phyloP scores from a whole-genome alignment of 1,284 basidiomycete species.

The Phylloporus sp. region DNA sequence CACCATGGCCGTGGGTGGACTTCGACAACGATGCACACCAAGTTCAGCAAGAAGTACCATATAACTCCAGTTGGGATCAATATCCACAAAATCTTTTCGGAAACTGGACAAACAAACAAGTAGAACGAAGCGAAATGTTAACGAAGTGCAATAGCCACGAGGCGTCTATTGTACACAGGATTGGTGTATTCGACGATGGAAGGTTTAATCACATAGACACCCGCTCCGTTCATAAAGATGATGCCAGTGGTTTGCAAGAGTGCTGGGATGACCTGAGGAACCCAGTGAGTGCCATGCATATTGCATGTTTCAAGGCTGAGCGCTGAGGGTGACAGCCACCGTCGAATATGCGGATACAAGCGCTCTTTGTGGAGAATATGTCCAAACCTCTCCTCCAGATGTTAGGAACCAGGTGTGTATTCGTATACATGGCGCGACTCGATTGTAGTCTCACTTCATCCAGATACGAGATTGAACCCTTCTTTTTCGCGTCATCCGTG shows the following conservation, averaged over 20 bases:
- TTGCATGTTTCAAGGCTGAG: constrained; percentile 5
- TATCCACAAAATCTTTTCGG: constrained; percentile 53
- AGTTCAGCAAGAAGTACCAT: not conserved
- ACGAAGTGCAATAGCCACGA: constrained; percentile 25
- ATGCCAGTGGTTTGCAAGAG: constrained; percentile 2
- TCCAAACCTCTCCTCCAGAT: constrained; percentile 52
- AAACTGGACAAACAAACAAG: constrained; percentile 53
- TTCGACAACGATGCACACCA: constrained; percentile 22
- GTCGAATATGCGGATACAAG: constrained; percentile 43
- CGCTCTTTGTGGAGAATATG: constrained; percentile 53
- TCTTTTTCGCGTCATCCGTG: constrained; percentile 58
- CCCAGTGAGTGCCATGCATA: constrained; percentile 23
- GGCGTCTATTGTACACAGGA: constrained; percentile 42
- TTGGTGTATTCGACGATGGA: constrained; percentile 46
- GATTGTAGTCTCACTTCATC: constrained; percentile 4
- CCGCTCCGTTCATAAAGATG: constrained; percentile 6
- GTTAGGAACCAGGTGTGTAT: constrained; percentile 50
- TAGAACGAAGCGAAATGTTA: constrained; percentile 44
- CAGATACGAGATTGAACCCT: constrained; percentile 50
- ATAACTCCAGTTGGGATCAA: constrained; percentile 20
- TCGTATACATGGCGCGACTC: not conserved
- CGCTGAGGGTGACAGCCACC: constrained; percentile 34
- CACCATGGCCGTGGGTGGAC: constrained; percentile 42
- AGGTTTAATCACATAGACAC: constrained; percentile 19
- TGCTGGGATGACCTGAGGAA: constrained; percentile 25